phyloP scores from a whole-genome alignment of 2,329 filamentous ascomycete genomes.

The Aspergillus ibericus region DNA sequence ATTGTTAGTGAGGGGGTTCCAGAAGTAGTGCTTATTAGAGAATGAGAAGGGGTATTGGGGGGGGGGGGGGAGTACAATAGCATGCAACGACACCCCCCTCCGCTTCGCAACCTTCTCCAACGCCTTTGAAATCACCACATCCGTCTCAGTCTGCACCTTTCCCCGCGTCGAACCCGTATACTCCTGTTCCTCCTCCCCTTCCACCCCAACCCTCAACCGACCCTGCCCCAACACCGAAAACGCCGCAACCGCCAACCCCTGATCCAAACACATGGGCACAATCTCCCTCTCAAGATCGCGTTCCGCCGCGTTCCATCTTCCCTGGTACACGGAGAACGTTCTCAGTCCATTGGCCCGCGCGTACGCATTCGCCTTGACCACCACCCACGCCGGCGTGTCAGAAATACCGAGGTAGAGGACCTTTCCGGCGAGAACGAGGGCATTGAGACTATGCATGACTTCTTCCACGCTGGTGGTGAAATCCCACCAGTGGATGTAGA shows the following conservation, averaged over 20 bases:
- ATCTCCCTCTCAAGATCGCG: constrained; percentile 13
- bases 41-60: neutral
- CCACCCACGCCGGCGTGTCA: constrained; percentile 12
- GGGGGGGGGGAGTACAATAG: constrained; percentile 5
- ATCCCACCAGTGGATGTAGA: constrained; percentile 19
- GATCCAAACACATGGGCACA: constrained; percentile 15
- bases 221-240: constrained; percentile 10
- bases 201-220: constrained; percentile 5
- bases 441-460: constrained; percentile 15
- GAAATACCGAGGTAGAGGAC: constrained; percentile 14
- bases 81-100: constrained; percentile 7
- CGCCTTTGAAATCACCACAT: constrained; percentile 11
- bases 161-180: neutral
- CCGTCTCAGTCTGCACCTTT: constrained; percentile 1
- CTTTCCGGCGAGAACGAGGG: constrained; percentile 9
- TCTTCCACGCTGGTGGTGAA: constrained; percentile 16
- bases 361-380: constrained; percentile 17
- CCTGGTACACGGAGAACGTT: constrained; percentile 13
- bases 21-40: too few species aligned
- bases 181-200: neutral
- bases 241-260: constrained; percentile 15
- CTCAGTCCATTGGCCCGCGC: constrained; percentile 11
- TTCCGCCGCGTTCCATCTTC: constrained; percentile 9
- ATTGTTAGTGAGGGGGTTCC: neutral
- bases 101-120: constrained; percentile 11